Percentiles rank a stretch among this genome's conserved stretches.
phyloP scores from a whole-genome alignment of 225 moss, liverwort and hornwort species.

The Pseudoscleropodium purum region DNA sequence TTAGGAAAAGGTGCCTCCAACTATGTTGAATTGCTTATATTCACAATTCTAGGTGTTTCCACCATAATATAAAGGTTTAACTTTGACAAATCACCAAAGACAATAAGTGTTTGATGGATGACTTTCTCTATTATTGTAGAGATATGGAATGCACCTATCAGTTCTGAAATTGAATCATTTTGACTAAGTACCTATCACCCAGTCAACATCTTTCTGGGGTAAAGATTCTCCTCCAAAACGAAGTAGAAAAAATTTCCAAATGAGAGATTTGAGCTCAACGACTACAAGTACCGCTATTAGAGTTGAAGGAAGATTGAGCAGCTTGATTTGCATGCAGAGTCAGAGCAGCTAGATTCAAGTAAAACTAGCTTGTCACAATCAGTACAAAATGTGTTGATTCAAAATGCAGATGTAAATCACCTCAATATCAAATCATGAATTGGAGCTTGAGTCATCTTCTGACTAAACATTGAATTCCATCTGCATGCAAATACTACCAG shows the following conservation, averaged over 20 bases:
- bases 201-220: fast-evolving
- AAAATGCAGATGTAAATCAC: background rate
- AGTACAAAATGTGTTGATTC: background rate
- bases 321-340: background rate
- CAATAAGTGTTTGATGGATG: too few relatives aligned
- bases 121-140: background rate
- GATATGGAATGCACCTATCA: fast-evolving
- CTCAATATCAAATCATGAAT: too few relatives aligned
- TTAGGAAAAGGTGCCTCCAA: too few relatives aligned
- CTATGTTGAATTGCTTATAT: too few relatives aligned
- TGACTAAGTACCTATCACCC: background rate
- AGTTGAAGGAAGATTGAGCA: background rate
- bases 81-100: too few relatives aligned
- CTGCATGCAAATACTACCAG: background rate
- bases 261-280: too few relatives aligned
- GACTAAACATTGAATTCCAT: background rate
- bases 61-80: too few relatives aligned
- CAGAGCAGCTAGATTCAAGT: background rate
- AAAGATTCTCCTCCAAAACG: too few relatives aligned
- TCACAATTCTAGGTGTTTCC: too few relatives aligned
- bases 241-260: too few relatives aligned
- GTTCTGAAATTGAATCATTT: background rate
- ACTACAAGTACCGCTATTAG: too few relatives aligned
- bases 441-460: background rate
- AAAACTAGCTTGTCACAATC: background rate